These are phyloP conservation scores for Triticum aestivum DNA, from an alignment of 176 grass and related monocot genomes.

Conservation along the genomic window DNA sequence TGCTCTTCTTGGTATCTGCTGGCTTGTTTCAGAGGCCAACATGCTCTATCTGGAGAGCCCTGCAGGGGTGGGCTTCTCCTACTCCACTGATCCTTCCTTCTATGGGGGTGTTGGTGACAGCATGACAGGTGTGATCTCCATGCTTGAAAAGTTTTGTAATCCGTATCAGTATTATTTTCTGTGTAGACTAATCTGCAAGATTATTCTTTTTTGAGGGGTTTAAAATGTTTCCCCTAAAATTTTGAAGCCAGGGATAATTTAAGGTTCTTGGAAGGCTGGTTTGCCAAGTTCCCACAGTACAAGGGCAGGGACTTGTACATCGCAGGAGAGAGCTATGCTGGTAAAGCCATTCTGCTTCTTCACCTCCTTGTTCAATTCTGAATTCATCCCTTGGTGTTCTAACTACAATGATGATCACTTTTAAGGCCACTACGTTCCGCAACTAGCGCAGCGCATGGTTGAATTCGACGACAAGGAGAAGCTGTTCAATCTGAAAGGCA, in stretches of 20 bases:
- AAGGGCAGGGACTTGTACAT: constrained; percentile 77
- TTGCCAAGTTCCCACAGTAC: constrained; percentile 83
- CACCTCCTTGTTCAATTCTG: background rate
- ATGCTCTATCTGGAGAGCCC: constrained; percentile 90
- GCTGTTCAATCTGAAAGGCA: constrained; percentile 94
- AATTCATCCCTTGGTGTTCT: background rate
- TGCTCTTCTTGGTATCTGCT: constrained; percentile 13
- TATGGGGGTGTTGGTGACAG: constrained; percentile 73
- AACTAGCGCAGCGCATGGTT: constrained; percentile 75
- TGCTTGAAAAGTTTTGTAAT: background rate
- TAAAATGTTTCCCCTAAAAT: background rate
- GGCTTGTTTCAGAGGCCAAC: constrained; percentile 73
- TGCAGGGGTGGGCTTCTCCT: constrained; percentile 88
- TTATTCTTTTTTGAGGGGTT: background rate
- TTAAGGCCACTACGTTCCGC: constrained; percentile 84
- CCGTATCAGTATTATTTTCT: background rate
- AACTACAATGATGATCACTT: background rate
- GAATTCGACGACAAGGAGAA: constrained; percentile 77
- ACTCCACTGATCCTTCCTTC: constrained; percentile 65
- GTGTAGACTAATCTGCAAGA: background rate
- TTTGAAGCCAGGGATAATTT: constrained; percentile 83
- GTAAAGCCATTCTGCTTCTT: constrained; percentile 31
- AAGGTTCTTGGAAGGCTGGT: constrained; percentile 80
- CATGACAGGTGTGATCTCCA: constrained; percentile 56
- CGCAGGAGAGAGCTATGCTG: constrained; percentile 95